Conservation (phyloP, 176 grass and related monocot species). For the Puya raimondii region DNA sequence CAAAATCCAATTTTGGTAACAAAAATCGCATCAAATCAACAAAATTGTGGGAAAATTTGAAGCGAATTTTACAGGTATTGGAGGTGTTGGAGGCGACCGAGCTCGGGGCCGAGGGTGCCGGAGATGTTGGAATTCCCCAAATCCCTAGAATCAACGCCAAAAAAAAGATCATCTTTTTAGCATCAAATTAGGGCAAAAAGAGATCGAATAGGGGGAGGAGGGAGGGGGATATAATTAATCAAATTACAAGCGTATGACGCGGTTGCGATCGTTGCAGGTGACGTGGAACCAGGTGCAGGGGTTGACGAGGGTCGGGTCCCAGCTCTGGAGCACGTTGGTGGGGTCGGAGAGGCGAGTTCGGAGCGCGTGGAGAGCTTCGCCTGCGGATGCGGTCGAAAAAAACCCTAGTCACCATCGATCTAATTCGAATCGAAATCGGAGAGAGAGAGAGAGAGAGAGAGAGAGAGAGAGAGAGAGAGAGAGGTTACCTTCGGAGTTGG, state of each 20-base stretch:
- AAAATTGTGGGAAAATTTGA: not conserved
- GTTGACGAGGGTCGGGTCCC: slow-evolving; percentile 90
- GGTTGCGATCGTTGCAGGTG: slow-evolving; percentile 70
- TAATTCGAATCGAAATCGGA: slow-evolving; percentile 3
- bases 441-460: not conserved
- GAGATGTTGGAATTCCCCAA: slow-evolving; percentile 95
- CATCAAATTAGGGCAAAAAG: not conserved
- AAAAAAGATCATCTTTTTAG: not conserved
- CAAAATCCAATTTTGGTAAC: not conserved
- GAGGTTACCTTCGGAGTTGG: slow-evolving; percentile 34
- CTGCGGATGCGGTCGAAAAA: slow-evolving; percentile 11
- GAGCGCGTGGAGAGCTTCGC: slow-evolving; percentile 73
- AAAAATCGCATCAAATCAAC: slow-evolving; percentile 12
- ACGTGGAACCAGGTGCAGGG: slow-evolving; percentile 99
- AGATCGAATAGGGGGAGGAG: not conserved
- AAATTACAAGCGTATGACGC: slow-evolving; percentile 72
- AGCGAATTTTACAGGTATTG: slow-evolving; percentile 54
- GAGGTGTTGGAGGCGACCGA: slow-evolving; percentile 72
- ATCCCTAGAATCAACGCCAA: slow-evolving; percentile 47
- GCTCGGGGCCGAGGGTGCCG: slow-evolving; percentile 68
- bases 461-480: not conserved
- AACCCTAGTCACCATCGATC: slow-evolving; percentile 1
- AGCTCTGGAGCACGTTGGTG: slow-evolving; percentile 91
- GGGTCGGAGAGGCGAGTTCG: slow-evolving; percentile 65
- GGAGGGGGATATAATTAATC: not conserved